Percentiles rank a stretch among this genome's conserved stretches.
These are phyloP conservation scores for Dioscorea dumetorum DNA, from an alignment of 106 monocot genomes.

Conservation along the genomic window DNA sequence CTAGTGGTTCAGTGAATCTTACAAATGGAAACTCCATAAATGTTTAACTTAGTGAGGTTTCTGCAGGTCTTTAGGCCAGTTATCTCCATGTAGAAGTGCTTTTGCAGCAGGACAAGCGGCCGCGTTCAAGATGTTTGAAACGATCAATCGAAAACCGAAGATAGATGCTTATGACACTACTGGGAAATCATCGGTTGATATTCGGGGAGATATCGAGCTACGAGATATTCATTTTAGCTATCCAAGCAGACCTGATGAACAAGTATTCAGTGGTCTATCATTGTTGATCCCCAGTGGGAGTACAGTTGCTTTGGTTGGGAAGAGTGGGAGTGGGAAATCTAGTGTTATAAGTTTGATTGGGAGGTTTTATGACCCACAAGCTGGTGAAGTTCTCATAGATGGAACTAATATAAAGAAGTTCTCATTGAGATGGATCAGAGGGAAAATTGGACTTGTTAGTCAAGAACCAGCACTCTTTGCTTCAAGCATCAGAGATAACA, in stretches of 20 bases:
- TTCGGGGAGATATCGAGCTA: slow-evolving; percentile 16
- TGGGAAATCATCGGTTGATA: slow-evolving; percentile 1
- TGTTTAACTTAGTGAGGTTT: too few relatives aligned
- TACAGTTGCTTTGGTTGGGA: too few relatives aligned
- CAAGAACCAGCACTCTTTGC: slow-evolving; percentile 22
- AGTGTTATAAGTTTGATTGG: slow-evolving; percentile 3
- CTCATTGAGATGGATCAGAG: slow-evolving; percentile 10
- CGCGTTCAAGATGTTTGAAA: slow-evolving; percentile 16
- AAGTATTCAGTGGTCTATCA: too few relatives aligned
- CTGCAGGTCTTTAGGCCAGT: slow-evolving; percentile 14
- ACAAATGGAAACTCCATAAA: too few relatives aligned
- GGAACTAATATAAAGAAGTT: slow-evolving; percentile 10
- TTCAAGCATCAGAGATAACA: slow-evolving; percentile 18
- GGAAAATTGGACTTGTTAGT: slow-evolving; percentile 20
- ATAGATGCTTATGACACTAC: slow-evolving; percentile 13
- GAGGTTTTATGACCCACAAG: slow-evolving; percentile 19
- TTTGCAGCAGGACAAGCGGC: slow-evolving; percentile 15
- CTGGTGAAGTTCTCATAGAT: slow-evolving; percentile 16
- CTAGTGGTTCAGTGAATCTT: too few relatives aligned
- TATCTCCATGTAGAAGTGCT: slow-evolving; percentile 8
- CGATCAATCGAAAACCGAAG: background rate
- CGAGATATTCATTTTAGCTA: slow-evolving; percentile 7
- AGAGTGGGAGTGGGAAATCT: too few relatives aligned
- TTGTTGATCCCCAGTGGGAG: too few relatives aligned
- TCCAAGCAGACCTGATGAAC: too few relatives aligned